Conservation (phyloP, 176 grass and related monocot genomes). For the Zea mays region DNA sequence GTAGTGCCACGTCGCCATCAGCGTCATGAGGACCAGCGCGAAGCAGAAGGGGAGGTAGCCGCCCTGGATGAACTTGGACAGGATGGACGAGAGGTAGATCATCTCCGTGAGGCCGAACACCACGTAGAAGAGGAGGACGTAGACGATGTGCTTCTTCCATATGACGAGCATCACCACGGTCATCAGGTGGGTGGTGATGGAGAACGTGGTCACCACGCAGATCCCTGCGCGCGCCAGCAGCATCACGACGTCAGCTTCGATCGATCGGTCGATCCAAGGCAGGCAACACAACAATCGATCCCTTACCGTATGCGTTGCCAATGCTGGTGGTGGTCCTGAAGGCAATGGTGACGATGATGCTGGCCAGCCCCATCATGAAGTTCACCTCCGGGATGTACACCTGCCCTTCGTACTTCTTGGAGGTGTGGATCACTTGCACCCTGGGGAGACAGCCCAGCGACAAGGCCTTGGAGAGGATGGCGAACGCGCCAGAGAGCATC, state of each 20-base stretch:
- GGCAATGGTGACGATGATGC: conserved; percentile 54
- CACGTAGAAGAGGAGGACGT: conserved; percentile 51
- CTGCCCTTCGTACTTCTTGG: conserved; percentile 66
- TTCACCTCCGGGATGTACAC: conserved; percentile 90
- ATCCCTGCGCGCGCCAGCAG: conserved; percentile 43
- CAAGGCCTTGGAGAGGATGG: conserved; percentile 72
- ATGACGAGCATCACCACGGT: conserved; percentile 74
- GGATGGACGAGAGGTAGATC: conserved; percentile 61
- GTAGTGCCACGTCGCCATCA: conserved; percentile 66
- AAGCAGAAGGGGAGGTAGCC: conserved; percentile 64
- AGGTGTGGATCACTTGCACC: conserved; percentile 79
- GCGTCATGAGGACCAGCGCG: conserved; percentile 43
- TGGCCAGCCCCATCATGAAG: conserved; percentile 68
- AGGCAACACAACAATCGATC: too few species aligned
- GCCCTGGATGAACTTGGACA: conserved; percentile 65
- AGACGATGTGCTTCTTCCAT: conserved; percentile 58
- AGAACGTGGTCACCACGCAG: conserved; percentile 66
- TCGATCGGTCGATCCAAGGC: too few species aligned
- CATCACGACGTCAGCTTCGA: background rate
- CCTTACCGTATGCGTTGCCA: conserved; percentile 70
- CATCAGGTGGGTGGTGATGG: conserved; percentile 67
- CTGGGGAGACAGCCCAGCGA: conserved; percentile 73
- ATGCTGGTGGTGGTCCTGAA: conserved; percentile 66
- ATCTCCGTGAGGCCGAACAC: conserved; percentile 52
- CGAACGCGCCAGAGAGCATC: conserved; percentile 69